Evolutionary conservation across 495 filamentous ascomycete species (phyloP), one percentile per base, ranked within the genome.

Genomic region (Annulohypoxylon maeteangense): DNA sequence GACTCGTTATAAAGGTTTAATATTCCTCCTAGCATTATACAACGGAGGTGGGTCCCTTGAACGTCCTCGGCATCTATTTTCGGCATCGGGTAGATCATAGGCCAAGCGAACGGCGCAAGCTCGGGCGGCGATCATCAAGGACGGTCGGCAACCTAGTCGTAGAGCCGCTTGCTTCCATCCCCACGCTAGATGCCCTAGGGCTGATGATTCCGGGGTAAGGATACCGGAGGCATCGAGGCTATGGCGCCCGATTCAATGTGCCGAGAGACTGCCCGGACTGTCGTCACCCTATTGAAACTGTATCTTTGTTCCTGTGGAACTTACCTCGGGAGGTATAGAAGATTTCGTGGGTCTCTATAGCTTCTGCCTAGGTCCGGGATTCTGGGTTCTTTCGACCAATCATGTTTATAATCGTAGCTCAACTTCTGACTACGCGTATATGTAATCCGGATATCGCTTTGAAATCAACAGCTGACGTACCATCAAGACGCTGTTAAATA

Each of bases 321-420:
- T 25, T 60, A 20, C 32, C 50, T 45, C 16, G 18, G 16, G 22
- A 27, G 29, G 38, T 38, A 50, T 38, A 38, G n/a, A 11, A 16
- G 20, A 23, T 40, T 22, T 57, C 70, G 47, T 65, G 45, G 61
- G 57, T 45, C 22, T 16, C 14, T 58, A 29, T 44, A 11, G n/a
- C 50, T 38, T 64, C 61, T 57, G 31, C 32, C 29, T 25, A 16
- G 54, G 32, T 6, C 65, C 55, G 38, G 20, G 18, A 29, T 54
- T 61, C 62, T 40, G 62, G 62, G 51, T 65, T 22, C 40, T 6
- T 5, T 27, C 25, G 36, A 32, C 70, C 70, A 72, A 72, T 72
- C 70, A 72, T 44, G 10, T 34, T 25, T 47, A 47, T n/a, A 55
- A 20, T 44, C 8, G 32, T 56, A 61, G 1, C 6, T 51, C 2